Conservation (phyloP, 441 rosid species). For the Corymbia citriodora region DNA sequence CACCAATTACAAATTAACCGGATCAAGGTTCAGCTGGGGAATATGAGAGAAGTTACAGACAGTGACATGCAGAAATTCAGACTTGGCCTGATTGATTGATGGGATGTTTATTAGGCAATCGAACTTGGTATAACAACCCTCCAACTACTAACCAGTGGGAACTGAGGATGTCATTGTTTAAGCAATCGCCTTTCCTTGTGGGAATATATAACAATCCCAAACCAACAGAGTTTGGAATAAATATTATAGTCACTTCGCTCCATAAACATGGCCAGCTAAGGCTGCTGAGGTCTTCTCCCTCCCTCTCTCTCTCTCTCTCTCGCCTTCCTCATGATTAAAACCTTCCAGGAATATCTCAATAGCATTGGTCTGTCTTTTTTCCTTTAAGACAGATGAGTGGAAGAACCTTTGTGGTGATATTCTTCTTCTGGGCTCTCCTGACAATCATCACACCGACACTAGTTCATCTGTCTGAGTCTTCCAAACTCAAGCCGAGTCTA, state of each 20-base stretch:
- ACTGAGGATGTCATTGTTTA: background rate
- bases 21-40: background rate
- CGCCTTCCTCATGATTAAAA: background rate
- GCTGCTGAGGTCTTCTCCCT: background rate
- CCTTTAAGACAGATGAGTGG: conserved; percentile 42
- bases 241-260: conserved; percentile 1
- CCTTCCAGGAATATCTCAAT: background rate
- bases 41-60: background rate
- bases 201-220: conserved; percentile 1
- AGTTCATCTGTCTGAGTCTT: conserved; percentile 62
- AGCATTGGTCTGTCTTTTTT: background rate
- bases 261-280: conserved; percentile 53
- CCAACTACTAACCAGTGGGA: conserved; percentile 32
- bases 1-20: background rate
- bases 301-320: background rate
- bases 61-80: background rate
- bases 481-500: conserved; percentile 24
- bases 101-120: background rate
- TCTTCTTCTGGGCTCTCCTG: conserved; percentile 92
- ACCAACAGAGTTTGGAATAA: background rate
- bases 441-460: conserved; percentile 78
- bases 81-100: background rate
- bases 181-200: conserved; percentile 3
- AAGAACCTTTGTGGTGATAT: conserved; percentile 60
- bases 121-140: conserved; percentile 29